phyloP scores from a whole-genome alignment of 148 eudicot species.

The Rheum nobile region DNA sequence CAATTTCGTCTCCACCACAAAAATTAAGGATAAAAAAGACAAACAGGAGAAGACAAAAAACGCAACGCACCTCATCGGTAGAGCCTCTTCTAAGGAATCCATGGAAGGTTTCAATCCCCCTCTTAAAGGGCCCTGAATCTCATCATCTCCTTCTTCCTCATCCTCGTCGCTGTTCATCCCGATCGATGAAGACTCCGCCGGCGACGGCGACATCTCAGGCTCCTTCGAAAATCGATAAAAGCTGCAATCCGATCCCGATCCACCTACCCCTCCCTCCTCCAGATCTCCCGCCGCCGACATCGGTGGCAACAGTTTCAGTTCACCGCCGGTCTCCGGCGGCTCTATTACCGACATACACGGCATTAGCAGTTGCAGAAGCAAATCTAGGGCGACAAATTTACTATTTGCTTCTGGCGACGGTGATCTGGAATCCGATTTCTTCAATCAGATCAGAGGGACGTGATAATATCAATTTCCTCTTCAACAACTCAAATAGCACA shows the following conservation, averaged over 20 bases:
- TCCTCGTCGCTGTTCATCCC: slow-evolving; percentile 62
- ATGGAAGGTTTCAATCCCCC: slow-evolving; percentile 35
- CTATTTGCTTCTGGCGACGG: not conserved
- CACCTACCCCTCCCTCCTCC: not conserved
- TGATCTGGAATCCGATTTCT: not conserved
- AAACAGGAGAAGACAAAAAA: not conserved
- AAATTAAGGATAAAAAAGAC: not conserved
- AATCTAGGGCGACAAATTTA: not conserved
- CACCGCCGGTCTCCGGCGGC: not conserved
- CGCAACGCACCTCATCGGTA: slow-evolving; percentile 47
- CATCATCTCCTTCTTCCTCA: slow-evolving; percentile 21
- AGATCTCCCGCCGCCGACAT: not conserved
- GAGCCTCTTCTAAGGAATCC: slow-evolving; percentile 48
- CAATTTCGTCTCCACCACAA: not conserved
- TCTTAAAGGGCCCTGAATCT: slow-evolving; percentile 41
- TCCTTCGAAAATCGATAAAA: not conserved
- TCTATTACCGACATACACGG: not conserved
- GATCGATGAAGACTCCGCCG: slow-evolving; percentile 42
- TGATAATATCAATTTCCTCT: not conserved
- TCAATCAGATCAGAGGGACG: not conserved
- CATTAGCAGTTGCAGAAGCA: not conserved
- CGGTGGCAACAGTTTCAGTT: not conserved
- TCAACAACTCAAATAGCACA: not conserved
- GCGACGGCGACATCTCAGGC: not conserved
- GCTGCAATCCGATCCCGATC: not conserved